Evolutionary conservation across 495 filamentous ascomycete species (phyloP).

Genomic region (Neurospora hispaniola): DNA sequence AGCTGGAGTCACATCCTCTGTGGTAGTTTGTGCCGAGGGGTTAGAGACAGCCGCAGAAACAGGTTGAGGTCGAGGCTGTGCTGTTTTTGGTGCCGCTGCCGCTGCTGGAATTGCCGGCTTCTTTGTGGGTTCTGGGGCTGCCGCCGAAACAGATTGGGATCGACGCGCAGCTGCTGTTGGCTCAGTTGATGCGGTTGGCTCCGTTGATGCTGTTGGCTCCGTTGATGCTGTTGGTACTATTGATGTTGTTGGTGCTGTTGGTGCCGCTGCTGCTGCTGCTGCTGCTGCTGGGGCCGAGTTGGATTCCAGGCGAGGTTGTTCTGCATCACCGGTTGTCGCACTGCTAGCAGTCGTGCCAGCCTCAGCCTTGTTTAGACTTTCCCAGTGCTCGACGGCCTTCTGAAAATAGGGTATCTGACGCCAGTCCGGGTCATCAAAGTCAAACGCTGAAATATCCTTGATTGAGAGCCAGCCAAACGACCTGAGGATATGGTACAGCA

Average conservation of each 20-base stretch:
- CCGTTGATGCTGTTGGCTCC: neutral
- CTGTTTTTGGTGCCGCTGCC: neutral
- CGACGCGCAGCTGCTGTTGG: neutral
- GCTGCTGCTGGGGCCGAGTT: too few relatives aligned
- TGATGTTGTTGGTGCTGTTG: too few relatives aligned
- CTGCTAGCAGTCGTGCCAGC: neutral
- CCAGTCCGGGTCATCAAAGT: conserved; percentile 15
- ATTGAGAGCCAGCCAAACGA: conserved; percentile 20
- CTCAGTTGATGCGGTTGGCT: neutral
- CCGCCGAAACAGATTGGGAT: neutral
- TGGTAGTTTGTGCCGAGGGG: neutral
- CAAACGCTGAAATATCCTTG: conserved; percentile 12
- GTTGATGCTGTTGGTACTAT: too few relatives aligned
- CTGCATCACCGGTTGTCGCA: neutral
- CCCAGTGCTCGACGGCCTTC: conserved; percentile 12
- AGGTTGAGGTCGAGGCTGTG: neutral
- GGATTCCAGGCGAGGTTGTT: neutral
- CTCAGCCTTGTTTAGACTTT: neutral
- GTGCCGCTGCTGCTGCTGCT: too few relatives aligned
- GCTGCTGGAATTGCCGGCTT: neutral
- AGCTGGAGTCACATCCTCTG: too few relatives aligned
- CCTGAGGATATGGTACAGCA: conserved; percentile 2
- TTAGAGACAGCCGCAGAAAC: neutral
- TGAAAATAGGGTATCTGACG: conserved; percentile 6
- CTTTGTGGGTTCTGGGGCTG: neutral